phyloP scores from a whole-genome alignment of 2,329 filamentous ascomycete species.

The Fusarium stilboides region DNA sequence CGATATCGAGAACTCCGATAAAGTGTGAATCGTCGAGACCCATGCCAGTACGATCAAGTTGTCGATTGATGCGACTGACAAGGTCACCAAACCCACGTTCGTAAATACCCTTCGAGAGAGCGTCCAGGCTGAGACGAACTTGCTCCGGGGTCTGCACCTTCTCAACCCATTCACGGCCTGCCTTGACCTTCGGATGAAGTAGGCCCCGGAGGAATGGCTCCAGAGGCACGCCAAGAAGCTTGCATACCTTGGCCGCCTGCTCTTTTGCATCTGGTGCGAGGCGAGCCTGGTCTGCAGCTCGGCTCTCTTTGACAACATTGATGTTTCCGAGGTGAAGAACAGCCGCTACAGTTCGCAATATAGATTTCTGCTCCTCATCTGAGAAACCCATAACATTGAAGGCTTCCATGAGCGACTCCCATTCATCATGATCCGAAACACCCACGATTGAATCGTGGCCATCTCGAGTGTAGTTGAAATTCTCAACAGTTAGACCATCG shows the following conservation, averaged over 20 bases:
- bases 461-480: constrained; percentile 92
- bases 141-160: constrained; percentile 98
- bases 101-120: constrained; percentile 96
- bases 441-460: constrained; percentile 94
- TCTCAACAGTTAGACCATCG: constrained; percentile 80
- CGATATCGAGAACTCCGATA: constrained; percentile 98
- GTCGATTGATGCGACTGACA: constrained; percentile 90
- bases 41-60: constrained; percentile 88
- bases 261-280: constrained; percentile 81
- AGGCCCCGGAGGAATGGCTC: constrained; percentile 91
- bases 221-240: constrained; percentile 84
- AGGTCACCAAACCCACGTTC: constrained; percentile 95
- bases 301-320: constrained; percentile 88
- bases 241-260: constrained; percentile 84
- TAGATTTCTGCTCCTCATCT: constrained; percentile 84
- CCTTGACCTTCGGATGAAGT: constrained; percentile 93
- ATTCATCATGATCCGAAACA: constrained; percentile 91
- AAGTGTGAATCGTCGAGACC: constrained; percentile 92
- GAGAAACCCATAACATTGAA: constrained; percentile 96
- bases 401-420: constrained; percentile 90
- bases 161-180: constrained; percentile 97
- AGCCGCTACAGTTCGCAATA: constrained; percentile 89
- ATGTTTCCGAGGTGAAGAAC: constrained; percentile 96
- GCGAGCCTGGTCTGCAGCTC: constrained; percentile 90
- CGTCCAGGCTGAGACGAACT: constrained; percentile 90